These are phyloP conservation scores for Gillenia trifoliata DNA, from an alignment of 306 rosid species.

Conservation along the genomic window DNA sequence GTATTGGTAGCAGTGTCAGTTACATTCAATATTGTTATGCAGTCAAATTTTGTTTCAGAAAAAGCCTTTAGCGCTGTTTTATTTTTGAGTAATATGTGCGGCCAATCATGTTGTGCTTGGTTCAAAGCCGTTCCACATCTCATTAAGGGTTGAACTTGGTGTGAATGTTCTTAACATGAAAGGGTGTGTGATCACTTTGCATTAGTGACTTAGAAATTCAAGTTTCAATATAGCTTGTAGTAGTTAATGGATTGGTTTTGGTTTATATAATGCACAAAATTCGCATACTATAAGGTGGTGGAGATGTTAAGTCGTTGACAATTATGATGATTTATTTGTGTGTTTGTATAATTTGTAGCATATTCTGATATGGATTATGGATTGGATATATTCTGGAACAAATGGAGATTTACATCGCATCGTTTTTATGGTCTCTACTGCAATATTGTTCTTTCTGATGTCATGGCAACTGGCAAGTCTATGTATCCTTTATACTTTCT, in stretches of 20 bases:
- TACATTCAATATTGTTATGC: not conserved
- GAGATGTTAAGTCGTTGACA: not conserved
- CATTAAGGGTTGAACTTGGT: not conserved
- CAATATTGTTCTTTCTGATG: not conserved
- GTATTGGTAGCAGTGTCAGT: not conserved
- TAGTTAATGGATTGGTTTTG: not conserved
- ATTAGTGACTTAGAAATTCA: not conserved
- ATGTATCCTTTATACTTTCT: not conserved
- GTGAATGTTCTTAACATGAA: not conserved
- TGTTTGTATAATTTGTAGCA: not conserved
- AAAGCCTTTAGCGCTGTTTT: not conserved
- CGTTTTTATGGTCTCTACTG: not conserved
- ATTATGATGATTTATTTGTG: not conserved
- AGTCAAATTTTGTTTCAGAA: not conserved
- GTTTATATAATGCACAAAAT: not conserved
- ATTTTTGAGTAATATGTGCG: not conserved
- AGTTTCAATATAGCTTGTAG: not conserved
- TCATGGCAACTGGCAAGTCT: not conserved
- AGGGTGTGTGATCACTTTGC: not conserved
- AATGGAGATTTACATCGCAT: not conserved
- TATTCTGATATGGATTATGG: not conserved
- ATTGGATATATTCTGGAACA: not conserved
- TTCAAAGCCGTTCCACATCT: not conserved
- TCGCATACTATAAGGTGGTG: not conserved
- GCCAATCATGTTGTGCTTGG: not conserved